These are phyloP conservation scores for Juglanconis sp. DNA, from an alignment of 2,329 filamentous ascomycete genomes.

Conservation along the genomic window DNA sequence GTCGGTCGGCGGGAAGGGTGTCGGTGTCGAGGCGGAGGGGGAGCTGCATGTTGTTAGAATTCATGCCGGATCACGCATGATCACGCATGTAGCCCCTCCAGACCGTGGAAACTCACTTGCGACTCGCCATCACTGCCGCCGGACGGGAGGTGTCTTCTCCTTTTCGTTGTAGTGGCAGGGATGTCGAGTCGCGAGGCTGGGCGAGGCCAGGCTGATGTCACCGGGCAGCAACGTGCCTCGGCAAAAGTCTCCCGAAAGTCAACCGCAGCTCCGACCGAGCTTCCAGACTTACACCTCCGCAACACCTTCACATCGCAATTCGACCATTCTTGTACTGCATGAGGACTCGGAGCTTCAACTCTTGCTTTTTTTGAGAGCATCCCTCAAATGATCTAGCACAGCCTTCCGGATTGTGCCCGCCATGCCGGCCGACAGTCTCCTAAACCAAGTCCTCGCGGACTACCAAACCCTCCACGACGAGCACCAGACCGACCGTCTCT, in stretches of 20 bases:
- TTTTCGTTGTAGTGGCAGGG: conserved; percentile 6
- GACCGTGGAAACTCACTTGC: background rate
- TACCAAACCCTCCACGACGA: conserved; percentile 53
- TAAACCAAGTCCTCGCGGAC: conserved; percentile 62
- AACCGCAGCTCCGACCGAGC: background rate
- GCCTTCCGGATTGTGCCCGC: background rate
- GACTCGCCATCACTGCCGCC: background rate
- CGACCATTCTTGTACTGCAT: background rate
- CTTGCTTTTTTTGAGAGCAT: background rate
- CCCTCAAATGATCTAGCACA: background rate
- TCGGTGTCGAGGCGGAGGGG: conserved; percentile 11
- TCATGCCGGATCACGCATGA: background rate
- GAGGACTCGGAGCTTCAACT: background rate
- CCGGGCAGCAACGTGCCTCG: conserved; percentile 25
- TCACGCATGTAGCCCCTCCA: too few relatives aligned
- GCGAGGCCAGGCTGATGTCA: conserved; percentile 4
- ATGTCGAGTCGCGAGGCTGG: background rate
- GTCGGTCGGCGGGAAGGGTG: conserved; percentile 40
- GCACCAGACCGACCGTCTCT: conserved; percentile 51
- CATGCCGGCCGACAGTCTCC: conserved; percentile 66
- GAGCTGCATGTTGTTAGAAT: conserved; percentile 1
- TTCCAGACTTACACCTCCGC: background rate
- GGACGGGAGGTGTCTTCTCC: background rate
- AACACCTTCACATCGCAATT: background rate
- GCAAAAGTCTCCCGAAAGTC: conserved; percentile 19